These are phyloP conservation scores for Rhypophila decipiens DNA, from an alignment of 495 filamentous ascomycete species.

Conservation along the genomic window DNA sequence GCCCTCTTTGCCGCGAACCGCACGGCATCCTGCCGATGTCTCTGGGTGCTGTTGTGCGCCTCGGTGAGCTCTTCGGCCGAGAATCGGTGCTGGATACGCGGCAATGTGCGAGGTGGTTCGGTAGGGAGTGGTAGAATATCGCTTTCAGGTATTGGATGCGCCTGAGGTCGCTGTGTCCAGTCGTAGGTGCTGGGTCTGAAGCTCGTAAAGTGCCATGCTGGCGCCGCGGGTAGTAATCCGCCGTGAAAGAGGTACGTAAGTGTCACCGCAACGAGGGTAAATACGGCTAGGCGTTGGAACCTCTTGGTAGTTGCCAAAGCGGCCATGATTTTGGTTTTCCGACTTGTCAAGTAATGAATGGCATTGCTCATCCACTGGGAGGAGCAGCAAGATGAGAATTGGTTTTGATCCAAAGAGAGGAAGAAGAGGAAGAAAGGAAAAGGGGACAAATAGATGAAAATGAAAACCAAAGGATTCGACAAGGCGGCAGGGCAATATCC, in stretches of 20 bases:
- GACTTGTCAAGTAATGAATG: not conserved
- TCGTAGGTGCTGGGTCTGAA: constrained; percentile 34
- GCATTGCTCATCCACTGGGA: constrained; percentile 2
- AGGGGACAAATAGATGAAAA: too few species aligned
- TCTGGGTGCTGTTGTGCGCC: constrained; percentile 22
- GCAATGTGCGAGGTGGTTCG: constrained; percentile 27
- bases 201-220: constrained; percentile 7
- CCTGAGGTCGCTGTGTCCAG: constrained; percentile 32
- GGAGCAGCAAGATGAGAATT: not conserved
- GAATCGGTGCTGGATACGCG: constrained; percentile 36
- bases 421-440: not conserved
- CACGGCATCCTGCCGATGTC: constrained; percentile 36
- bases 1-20: constrained; percentile 60
- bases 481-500: too few species aligned
- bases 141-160: constrained; percentile 28
- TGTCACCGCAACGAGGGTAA: constrained; percentile 15
- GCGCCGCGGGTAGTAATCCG: not conserved
- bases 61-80: constrained; percentile 23
- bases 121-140: constrained; percentile 24
- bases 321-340: constrained; percentile 15
- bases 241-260: constrained; percentile 11
- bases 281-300: constrained; percentile 16
- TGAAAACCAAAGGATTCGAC: too few species aligned
- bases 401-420: not conserved
- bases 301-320: constrained; percentile 14